A percentile compares a stretch with the other conserved stretches of the same genome.
Conservation (phyloP, 305 asterid genomes). For the Rubia peregrina region DNA sequence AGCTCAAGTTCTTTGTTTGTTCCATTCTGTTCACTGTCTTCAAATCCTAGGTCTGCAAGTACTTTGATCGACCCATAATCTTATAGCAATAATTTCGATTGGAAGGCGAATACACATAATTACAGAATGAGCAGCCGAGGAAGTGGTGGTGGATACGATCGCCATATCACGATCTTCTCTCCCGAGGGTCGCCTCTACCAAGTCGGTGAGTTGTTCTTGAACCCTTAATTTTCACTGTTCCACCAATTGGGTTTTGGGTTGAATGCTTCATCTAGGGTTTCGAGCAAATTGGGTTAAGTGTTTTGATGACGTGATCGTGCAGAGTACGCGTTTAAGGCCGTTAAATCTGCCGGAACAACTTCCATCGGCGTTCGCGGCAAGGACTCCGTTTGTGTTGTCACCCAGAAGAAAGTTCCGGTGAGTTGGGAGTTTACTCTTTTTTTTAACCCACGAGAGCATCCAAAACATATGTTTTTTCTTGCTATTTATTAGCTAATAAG, state of each 20-base stretch:
- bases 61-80: background rate
- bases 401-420: slow-evolving; percentile 98
- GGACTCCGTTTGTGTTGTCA: slow-evolving; percentile 92
- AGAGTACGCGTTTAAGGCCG: slow-evolving; percentile 99
- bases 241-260: background rate
- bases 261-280: background rate
- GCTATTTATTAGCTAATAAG: too few species aligned
- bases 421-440: slow-evolving; percentile 10
- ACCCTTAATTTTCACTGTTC: background rate
- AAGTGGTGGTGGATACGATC: slow-evolving; percentile 99
- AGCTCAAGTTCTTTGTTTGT: background rate
- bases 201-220: slow-evolving; percentile 62
- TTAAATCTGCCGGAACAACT: slow-evolving; percentile 87
- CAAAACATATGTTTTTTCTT: background rate
- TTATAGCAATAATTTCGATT: background rate
- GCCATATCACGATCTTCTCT: slow-evolving; percentile 98
- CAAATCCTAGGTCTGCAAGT: background rate
- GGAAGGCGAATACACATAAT: background rate
- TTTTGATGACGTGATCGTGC: slow-evolving; percentile 22
- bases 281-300: slow-evolving; percentile 18
- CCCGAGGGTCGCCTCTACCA: slow-evolving; percentile 99
- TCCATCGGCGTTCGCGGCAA: slow-evolving; percentile 94
- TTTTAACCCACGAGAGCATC: background rate
- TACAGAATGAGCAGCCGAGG: slow-evolving; percentile 73
- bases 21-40: background rate